Base-by-base conservation (phyloP, 768 basidiomycete genomes). In the Vararia minispora region DNA sequence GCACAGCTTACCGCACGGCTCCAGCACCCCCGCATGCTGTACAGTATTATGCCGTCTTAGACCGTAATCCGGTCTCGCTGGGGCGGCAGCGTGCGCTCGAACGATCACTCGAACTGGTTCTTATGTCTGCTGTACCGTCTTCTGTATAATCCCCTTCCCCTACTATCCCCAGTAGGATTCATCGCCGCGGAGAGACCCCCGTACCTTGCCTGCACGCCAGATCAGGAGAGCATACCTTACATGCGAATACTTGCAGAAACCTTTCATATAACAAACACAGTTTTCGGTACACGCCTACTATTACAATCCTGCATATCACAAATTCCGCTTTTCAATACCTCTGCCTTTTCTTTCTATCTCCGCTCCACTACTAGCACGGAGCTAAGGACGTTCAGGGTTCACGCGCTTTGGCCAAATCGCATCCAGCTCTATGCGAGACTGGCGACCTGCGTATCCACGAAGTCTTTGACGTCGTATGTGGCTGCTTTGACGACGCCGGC, bases 401-500 rank as follows among this genome's bases (percentile, higher is more conserved):
- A 33, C 12, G 12, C n/a, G n/a, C n/a, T n/a, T n/a, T n/a, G n/a
- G n/a, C n/a, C 32, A 14, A 6, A 20, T 7, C 18, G 32, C 9
- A 17, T 9, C 20, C 17, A 5, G 16, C 14, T 28, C 46, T 28
- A 48, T 20, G 39, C 32, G 25, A 48, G 27, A 14, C 23, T 41
- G 6, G 24, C 41, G 12, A 45, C 36, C 10, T 29, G 21, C 18
- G 29, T 36, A 36, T 45, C 48, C 26, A 45, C 37, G 32, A 49
- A 46, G 33, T 32, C 20, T 22, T 33, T 38, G 5, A 43, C 22
- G 16, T 50, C 44, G 13, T 43, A 49, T 22, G 18, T 77, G 2
- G 71, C 76, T 9, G 58, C 55, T 46, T 69, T 71, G 33, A 89
- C 70, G 8, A 82, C 83, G 5, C 85, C 82, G 4, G 88, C 86